phyloP scores from a whole-genome alignment of 371 early-diverging fungal species.

The Coemansia sp. region DNA sequence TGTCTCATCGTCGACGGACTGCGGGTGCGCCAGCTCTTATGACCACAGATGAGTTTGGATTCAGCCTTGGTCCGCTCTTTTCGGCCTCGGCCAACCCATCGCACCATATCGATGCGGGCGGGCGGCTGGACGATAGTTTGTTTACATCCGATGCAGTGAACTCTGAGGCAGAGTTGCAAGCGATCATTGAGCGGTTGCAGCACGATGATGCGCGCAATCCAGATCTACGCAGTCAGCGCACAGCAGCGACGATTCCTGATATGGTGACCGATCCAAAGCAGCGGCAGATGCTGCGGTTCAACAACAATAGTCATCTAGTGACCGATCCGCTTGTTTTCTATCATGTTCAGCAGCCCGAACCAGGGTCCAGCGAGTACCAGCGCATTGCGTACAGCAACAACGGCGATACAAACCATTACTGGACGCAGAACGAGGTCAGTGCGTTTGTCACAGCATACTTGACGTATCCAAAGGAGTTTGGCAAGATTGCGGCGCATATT shows the following conservation, averaged over 20 bases:
- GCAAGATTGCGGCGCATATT: slow-evolving; percentile 75
- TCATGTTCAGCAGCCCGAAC: slow-evolving; percentile 48
- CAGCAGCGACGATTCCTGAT: slow-evolving; percentile 72
- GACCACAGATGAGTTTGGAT: slow-evolving; percentile 35
- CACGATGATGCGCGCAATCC: slow-evolving; percentile 76
- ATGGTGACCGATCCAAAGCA: slow-evolving; percentile 70
- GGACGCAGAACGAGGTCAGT: slow-evolving; percentile 80
- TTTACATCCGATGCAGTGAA: slow-evolving; percentile 76
- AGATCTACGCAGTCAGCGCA: slow-evolving; percentile 71
- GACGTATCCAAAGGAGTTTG: slow-evolving; percentile 87
- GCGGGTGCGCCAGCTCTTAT: not conserved
- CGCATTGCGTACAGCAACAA: slow-evolving; percentile 44
- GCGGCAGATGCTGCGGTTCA: slow-evolving; percentile 59
- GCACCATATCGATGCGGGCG: slow-evolving; percentile 3
- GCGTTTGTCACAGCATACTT: slow-evolving; percentile 76
- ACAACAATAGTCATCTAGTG: slow-evolving; percentile 65
- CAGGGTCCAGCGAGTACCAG: slow-evolving; percentile 11
- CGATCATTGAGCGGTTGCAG: slow-evolving; percentile 74
- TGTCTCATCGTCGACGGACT: slow-evolving; percentile 27
- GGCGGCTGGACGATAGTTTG: slow-evolving; percentile 39
- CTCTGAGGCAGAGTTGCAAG: slow-evolving; percentile 76
- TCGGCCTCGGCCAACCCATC: slow-evolving; percentile 20
- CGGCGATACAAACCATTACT: slow-evolving; percentile 51
- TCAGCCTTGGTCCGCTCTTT: slow-evolving; percentile 38
- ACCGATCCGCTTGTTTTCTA: slow-evolving; percentile 67